A percentile compares a stretch with the other conserved stretches of the same genome.
Conservation (phyloP, 805 yeast species). For the Pichia phayaonensis region DNA sequence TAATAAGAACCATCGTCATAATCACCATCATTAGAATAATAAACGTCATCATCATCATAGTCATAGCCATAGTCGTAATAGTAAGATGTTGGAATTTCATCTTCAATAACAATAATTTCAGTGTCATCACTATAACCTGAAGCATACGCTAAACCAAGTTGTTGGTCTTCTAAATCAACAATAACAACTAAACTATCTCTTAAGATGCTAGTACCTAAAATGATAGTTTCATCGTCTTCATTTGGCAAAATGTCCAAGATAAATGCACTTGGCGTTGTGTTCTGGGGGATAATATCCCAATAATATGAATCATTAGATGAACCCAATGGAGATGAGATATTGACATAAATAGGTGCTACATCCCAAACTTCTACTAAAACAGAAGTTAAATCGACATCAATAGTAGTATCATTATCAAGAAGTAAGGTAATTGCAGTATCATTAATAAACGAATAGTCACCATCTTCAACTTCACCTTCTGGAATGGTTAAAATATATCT, state of each 20-base stretch:
- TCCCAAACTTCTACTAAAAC: background rate
- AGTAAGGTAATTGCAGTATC: background rate
- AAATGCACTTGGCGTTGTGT: background rate
- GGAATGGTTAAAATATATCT: background rate
- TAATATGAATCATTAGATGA: background rate
- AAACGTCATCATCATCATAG: background rate
- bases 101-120: background rate
- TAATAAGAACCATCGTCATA: no score
- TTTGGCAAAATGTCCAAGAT: conserved; percentile 6
- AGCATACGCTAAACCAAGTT: conserved; percentile 33
- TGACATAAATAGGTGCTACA: background rate
- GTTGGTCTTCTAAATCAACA: conserved; percentile 38
- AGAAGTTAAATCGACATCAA: background rate
- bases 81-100: background rate
- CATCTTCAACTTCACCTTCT: background rate
- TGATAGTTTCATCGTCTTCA: conserved; percentile 2
- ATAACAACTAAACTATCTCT: conserved; percentile 36
- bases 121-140: no score
- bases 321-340: background rate
- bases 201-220: conserved; percentile 4
- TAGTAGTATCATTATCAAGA: background rate
- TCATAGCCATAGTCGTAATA: no score
- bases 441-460: background rate
- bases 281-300: background rate
- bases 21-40: background rate